Base-by-base conservation (phyloP, 768 basidiomycete genomes). In the Boletus fagicola region DNA sequence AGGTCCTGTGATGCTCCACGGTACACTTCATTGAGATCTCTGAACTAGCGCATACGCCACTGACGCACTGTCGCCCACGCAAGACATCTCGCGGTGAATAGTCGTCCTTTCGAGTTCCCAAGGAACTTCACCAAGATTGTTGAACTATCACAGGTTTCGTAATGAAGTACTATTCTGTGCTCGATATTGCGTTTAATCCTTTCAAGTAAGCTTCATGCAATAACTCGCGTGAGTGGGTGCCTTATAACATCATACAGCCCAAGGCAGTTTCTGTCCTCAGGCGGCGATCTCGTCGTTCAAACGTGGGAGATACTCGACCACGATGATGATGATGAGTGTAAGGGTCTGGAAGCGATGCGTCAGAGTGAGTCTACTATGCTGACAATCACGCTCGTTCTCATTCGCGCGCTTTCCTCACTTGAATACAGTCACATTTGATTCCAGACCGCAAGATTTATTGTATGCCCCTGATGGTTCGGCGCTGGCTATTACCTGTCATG, bases 111-210 rank as follows among this genome's bases (percentile, higher is more conserved):
- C 13, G 22, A 33, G 26, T 31, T 30, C 11, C 36, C n/a, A n/a
- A 45, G 1, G 11, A 20, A 47, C 22, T 28, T n/a, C 16, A 31
- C 13, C 13, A 16, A 51, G 24, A 18, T 42, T 35, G 24, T 31
- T 35, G 43, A 53, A 35, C 35, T 8, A 7, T 31, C 43, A 20
- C 40, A 66, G 69, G 61, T 42, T 58, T 54, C 36, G 55, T 57
- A 10, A 70, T 52, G 18, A 83, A 82, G 59, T 74, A 84, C 58
- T 85, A 83, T 57, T 74, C 80, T 0, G 77, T 87, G 0, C 77
- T 79, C 49, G 83, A 85, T 56, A 73, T 85, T 39, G 79, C 78
- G 22, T 82, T 84, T 55, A 78, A 83, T 63, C 82, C 83, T 1
- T 62, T 55, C 56, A 74, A 77, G 83, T 81, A 64, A 56, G 73